Evolutionary conservation across 805 yeast genomes (phyloP), one percentile per base, ranked within the genome.

Genomic region (Scheffersomyces spartinae): DNA sequence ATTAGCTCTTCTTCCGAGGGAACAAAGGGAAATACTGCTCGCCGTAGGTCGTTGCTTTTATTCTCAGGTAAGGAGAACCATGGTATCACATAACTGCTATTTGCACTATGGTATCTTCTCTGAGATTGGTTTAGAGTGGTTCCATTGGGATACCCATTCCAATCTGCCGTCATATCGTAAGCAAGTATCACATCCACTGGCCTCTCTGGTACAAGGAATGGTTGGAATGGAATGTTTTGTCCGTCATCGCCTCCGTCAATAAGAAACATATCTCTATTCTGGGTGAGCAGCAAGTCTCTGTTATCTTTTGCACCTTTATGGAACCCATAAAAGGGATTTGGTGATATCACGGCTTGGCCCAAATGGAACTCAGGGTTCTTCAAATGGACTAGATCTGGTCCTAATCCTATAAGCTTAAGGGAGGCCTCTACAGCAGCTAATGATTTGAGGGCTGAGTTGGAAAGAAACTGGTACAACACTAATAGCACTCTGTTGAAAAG

Each of bases 281-380:
- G n/a, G n/a, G n/a, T n/a, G n/a, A n/a, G n/a, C n/a, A n/a, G n/a
- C n/a, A n/a, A n/a, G n/a, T n/a, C n/a, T n/a, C n/a, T n/a, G n/a
- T n/a, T n/a, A n/a, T n/a, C n/a, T n/a, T n/a, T n/a, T n/a, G n/a
- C n/a, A n/a, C n/a, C n/a, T n/a, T n/a, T n/a, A n/a, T n/a, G n/a
- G n/a, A n/a, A 43, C 2, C 50, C 52, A 32, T 52, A 62, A 39
- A 75, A 75, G 2, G 84, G 82, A 31, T 74, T 75, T 2, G 81
- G 82, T 2, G 73, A 61, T 31, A 55, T 62, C 2, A 72, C 38
- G 0, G 81, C 82, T 44, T 66, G 72, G 37, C 74, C 80, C 2
- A 74, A 71, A 28, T 64, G 71, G 11, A 35, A 28, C 11, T 35
- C 39, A 1, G 55, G 52, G 20, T 45, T 39, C 20, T 54, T 49